phyloP scores from a whole-genome alignment of 106 monocot species.

The Acorus calamus region DNA sequence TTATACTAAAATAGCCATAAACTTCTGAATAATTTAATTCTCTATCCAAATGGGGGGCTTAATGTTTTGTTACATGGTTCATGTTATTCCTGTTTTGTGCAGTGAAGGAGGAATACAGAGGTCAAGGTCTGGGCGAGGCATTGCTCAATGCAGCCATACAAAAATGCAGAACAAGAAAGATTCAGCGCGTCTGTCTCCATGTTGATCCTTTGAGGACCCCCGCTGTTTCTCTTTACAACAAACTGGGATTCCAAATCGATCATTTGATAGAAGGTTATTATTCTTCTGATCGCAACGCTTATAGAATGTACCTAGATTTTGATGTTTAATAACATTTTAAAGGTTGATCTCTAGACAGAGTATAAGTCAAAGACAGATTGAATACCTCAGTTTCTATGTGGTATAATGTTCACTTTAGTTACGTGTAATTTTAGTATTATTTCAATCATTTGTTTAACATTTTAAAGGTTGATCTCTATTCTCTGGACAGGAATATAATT shows the following conservation, averaged over 20 bases:
- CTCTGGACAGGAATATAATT: no score
- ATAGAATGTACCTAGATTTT: slow-evolving; percentile 85
- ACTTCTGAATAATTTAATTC: no score
- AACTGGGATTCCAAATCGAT: slow-evolving; percentile 67
- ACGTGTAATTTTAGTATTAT: no score
- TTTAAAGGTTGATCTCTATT: no score
- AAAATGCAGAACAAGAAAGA: slow-evolving; percentile 54
- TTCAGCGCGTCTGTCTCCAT: slow-evolving; percentile 75
- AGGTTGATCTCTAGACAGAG: no score
- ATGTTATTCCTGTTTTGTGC: not conserved
- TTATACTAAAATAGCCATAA: no score
- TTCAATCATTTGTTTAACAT: no score
- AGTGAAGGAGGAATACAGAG: slow-evolving; percentile 77
- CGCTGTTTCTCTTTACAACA: slow-evolving; percentile 60
- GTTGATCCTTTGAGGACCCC: slow-evolving; percentile 64
- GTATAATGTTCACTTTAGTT: no score
- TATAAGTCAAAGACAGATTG: no score
- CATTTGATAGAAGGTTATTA: slow-evolving; percentile 53
- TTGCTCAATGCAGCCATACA: slow-evolving; percentile 62
- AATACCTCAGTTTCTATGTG: no score
- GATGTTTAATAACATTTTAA: not conserved
- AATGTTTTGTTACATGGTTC: not conserved
- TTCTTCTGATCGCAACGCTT: slow-evolving; percentile 63
- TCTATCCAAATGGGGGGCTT: no score
- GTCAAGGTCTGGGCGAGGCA: slow-evolving; percentile 58